Evolutionary conservation across 2,329 filamentous ascomycete genomes (phyloP).

Genomic region (Fusarium sp.): DNA sequence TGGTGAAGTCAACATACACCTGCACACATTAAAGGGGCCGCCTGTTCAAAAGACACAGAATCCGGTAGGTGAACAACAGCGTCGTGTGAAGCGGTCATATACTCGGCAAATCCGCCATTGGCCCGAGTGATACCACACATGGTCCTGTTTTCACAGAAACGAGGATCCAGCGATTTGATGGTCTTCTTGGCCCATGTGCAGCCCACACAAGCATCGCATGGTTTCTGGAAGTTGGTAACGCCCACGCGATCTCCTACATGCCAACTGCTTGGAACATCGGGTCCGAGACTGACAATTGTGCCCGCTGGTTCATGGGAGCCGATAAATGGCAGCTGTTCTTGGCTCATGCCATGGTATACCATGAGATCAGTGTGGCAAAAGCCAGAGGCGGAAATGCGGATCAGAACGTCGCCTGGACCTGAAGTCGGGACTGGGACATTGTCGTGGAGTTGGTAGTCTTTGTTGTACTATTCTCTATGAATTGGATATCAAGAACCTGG

Average conservation of each 20-base stretch:
- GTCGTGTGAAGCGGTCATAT: constrained; percentile 27
- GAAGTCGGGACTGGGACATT: constrained; percentile 20
- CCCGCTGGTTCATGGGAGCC: constrained; percentile 41
- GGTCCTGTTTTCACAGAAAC: constrained; percentile 33
- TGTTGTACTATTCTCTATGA: constrained; percentile 20
- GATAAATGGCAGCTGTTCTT: constrained; percentile 29
- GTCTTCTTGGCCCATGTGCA: constrained; percentile 30
- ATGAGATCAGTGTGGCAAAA: constrained; percentile 40
- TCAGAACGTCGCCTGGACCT: constrained; percentile 19
- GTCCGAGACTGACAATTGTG: constrained; percentile 29
- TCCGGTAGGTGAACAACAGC: constrained; percentile 26
- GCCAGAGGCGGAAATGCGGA: constrained; percentile 16
- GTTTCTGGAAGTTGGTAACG: constrained; percentile 33
- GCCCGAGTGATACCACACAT: constrained; percentile 27
- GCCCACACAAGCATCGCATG: constrained; percentile 25
- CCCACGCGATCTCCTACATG: constrained; percentile 30
- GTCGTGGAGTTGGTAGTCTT: constrained; percentile 20
- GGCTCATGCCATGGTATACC: constrained; percentile 32
- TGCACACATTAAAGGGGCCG: constrained; percentile 33
- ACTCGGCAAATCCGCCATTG: constrained; percentile 32
- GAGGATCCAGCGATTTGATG: constrained; percentile 23
- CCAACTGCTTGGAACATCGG: constrained; percentile 20
- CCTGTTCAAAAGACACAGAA: constrained; percentile 33
- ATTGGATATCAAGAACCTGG: not conserved
- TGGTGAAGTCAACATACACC: constrained; percentile 11